Base-by-base conservation (phyloP, 129 eudicot species). In the Glebionis coronaria region DNA sequence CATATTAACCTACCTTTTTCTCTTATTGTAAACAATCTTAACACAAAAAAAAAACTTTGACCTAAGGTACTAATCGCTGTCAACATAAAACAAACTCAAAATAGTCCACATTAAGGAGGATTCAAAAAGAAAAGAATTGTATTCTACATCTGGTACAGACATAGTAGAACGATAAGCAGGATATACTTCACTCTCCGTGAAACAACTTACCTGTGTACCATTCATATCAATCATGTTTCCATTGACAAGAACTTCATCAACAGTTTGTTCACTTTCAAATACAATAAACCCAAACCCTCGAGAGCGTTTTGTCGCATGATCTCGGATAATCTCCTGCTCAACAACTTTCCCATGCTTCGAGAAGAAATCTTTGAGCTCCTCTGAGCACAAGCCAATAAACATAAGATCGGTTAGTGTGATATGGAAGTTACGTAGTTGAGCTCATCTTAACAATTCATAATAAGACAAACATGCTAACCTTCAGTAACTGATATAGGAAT, bases 231-330 rank as follows among this genome's bases (percentile, higher is more conserved):
- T 86, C 95, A 73, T 89, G 71, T 89, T 89, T 62, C 97, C 92
- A 74, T 87, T 85, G 49, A 83, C 78, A 46, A 93, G 79, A 23
- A 93, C 63, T 63, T 63, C 86, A 68, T 93, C 99, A 76, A 89
- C 99, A 9, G 82, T 81, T 76, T 84, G 89, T 71, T 93, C 97
- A 9, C 62, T 80, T 58, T 88, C 98, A 81, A 88, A 93, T 49
- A 86, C 95, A 63, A 93, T 65, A 71, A 93, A 93, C 12, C 99
- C 99, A 79, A 93, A 93, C 49, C 99, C 99, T 65, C 99, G 82
- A 49, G 99, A 87, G 65, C 92, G 96, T 63, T 89, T 86, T 9
- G 97, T 86, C n/a, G 71, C 90, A 64, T 87, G 99, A 57, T 93
- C 97, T 76, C 84, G 78, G 69, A 93, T 93, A n/a, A 93, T 93